phyloP scores from a whole-genome alignment of 305 asterid genomes.

The Andrographis paniculata region DNA sequence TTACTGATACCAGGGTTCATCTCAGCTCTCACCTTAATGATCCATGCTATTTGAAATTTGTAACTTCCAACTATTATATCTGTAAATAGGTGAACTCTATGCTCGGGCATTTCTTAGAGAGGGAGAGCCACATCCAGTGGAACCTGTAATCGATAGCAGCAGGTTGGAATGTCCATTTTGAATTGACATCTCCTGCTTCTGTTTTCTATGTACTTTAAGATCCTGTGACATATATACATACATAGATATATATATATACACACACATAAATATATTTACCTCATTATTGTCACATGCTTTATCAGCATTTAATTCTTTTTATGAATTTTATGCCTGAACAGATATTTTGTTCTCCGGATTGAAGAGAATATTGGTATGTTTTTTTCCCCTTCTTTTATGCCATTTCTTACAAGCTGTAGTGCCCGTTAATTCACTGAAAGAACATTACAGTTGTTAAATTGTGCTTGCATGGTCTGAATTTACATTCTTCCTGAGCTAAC shows the following conservation, averaged over 20 bases:
- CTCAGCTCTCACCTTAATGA: neutral
- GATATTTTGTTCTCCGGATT: slow-evolving; percentile 88
- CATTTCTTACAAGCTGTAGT: neutral
- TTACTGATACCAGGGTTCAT: neutral
- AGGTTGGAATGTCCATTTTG: slow-evolving; percentile 33
- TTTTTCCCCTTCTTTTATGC: slow-evolving; percentile 19
- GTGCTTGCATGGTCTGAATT: no score
- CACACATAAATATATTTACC: neutral
- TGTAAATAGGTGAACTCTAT: slow-evolving; percentile 72
- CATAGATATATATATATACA: no score
- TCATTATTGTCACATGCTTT: neutral
- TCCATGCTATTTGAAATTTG: neutral
- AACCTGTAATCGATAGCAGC: slow-evolving; percentile 97
- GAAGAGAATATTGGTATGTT: slow-evolving; percentile 81
- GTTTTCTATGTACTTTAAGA: no score
- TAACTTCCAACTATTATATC: slow-evolving; percentile 7
- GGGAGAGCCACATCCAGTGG: slow-evolving; percentile 97
- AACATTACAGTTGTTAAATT: no score
- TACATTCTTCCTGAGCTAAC: no score
- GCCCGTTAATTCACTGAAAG: no score
- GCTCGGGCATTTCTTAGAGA: slow-evolving; percentile 95
- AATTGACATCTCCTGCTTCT: neutral
- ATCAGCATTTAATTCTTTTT: neutral
- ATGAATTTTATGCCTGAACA: slow-evolving; percentile 34
- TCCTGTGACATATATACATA: no score